Evolutionary conservation across 139 green algal genomes (phyloP).

Genomic region (Ettlia oleoabundans): DNA sequence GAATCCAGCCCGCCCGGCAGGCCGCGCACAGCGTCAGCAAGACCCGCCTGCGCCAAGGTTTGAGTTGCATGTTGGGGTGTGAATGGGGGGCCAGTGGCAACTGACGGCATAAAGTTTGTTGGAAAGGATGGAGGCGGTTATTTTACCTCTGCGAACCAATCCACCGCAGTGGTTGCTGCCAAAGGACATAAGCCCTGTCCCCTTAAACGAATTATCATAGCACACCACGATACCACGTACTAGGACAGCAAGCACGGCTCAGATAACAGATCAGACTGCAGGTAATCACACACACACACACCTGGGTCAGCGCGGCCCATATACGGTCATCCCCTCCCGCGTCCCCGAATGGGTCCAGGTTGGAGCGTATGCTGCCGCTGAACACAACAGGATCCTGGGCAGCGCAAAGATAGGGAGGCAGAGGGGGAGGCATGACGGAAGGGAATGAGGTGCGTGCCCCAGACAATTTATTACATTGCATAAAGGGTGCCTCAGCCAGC

Average conservation of each 20-base stretch:
- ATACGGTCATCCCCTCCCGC: slow-evolving; percentile 38
- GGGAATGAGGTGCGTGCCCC: neutral
- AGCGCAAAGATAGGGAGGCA: neutral
- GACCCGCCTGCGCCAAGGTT: slow-evolving; percentile 24
- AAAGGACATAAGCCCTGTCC: too few species aligned
- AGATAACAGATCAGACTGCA: neutral
- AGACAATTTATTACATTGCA: too few species aligned
- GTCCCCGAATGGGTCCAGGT: slow-evolving; percentile 92
- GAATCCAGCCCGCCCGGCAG: slow-evolving; percentile 51
- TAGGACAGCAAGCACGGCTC: too few species aligned
- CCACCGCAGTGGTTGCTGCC: too few species aligned
- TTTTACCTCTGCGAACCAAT: too few species aligned
- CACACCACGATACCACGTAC: too few species aligned
- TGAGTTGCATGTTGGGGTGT: too few species aligned
- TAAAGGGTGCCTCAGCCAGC: too few species aligned
- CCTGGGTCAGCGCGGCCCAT: slow-evolving; percentile 53
- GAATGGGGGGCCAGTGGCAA: too few species aligned
- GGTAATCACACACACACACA: neutral
- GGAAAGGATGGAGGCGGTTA: too few species aligned
- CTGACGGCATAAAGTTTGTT: too few species aligned
- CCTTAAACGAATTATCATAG: too few species aligned
- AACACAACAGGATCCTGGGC: slow-evolving; percentile 95
- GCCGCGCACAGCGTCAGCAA: slow-evolving; percentile 35
- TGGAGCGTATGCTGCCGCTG: slow-evolving; percentile 85
- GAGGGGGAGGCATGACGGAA: neutral